Conservation (phyloP, 148 eudicot species). For the Beta vulgaris region DNA sequence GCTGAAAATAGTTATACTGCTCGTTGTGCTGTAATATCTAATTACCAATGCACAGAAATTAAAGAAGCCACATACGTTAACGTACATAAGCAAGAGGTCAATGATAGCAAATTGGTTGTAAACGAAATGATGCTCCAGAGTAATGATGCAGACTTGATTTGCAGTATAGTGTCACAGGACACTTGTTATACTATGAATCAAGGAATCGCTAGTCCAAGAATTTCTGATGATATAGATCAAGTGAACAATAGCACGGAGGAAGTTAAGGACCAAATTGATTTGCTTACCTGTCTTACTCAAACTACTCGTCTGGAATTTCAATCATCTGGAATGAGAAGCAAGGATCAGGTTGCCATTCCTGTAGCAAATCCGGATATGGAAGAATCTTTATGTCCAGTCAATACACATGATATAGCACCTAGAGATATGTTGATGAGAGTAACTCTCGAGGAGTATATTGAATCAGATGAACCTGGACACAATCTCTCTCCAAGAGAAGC, state of each 20-base stretch:
- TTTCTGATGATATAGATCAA: neutral
- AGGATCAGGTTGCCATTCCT: slow-evolving; percentile 18
- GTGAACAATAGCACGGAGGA: slow-evolving; percentile 2
- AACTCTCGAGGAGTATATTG: slow-evolving; percentile 11
- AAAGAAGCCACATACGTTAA: slow-evolving; percentile 1
- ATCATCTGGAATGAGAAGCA: slow-evolving; percentile 21
- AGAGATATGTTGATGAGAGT: slow-evolving; percentile 17
- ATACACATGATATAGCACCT: slow-evolving; percentile 5
- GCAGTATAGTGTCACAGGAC: neutral
- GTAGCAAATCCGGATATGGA: slow-evolving; percentile 6
- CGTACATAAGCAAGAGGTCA: slow-evolving; percentile 12
- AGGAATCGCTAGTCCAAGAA: neutral
- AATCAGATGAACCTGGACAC: slow-evolving; percentile 15
- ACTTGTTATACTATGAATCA: neutral
- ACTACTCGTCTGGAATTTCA: slow-evolving; percentile 25
- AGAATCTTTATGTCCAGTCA: slow-evolving; percentile 17
- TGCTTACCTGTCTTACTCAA: slow-evolving; percentile 17
- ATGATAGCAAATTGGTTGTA: slow-evolving; percentile 6
- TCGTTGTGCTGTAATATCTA: slow-evolving; percentile 3
- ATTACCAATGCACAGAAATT: slow-evolving; percentile 16
- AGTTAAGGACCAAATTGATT: slow-evolving; percentile 20
- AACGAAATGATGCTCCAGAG: neutral
- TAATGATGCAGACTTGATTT: neutral
- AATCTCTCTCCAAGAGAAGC: slow-evolving; percentile 21
- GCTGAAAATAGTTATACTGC: slow-evolving; percentile 1